Evolutionary conservation across 176 grass and related monocot species (phyloP), one percentile per base, ranked within the genome.

Genomic region (Zizania latifolia): DNA sequence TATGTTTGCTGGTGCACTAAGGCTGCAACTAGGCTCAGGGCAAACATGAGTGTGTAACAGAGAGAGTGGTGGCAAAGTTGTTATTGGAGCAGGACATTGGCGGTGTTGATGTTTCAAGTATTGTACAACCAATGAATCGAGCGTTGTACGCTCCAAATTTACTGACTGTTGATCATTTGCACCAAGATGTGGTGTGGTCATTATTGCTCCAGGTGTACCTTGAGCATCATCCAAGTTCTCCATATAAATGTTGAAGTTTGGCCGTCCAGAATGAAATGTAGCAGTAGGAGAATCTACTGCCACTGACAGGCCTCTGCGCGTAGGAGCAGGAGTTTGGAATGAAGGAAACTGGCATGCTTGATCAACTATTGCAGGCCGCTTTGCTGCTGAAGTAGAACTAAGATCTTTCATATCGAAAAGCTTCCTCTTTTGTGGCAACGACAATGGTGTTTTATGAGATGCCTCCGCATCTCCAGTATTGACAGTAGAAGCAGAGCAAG

Each of bases 21-120:
- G 76, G 48, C 58, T 87, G 75, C 75, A 87, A 72, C 91, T 99
- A 23, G 91, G 92, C 81, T 99, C 95, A 6, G 95, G 91, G 71
- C 95, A 99, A 61, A 92, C 84, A 88, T 99, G 95, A 44, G 95
- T 82, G 19, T 99, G 89, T 65, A 99, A 60, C 67, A 99, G 73
- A 80, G 91, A 92, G 6, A 99, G 89, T 62, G 95, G 87, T 21
- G 95, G 95, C 74, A 99, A 85, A 83, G 95, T 99, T 78, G 95
- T 99, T 77, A 99, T 84, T n/a, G 95, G 95, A 45, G 89, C 89
- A 72, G 91, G 91, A 28, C 95, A 99, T 33, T 99, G 91, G 6
- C 95, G 86, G 46, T 99, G 95, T 33, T 99, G 95, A 50, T 99
- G 95, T 79, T 99, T 99, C 81, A 99, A 77, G 66, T 94, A 99